Evolutionary conservation across 257 asterid genomes (phyloP), one percentile per base, ranked within the genome.

Genomic region (Nicotiana paniculata): DNA sequence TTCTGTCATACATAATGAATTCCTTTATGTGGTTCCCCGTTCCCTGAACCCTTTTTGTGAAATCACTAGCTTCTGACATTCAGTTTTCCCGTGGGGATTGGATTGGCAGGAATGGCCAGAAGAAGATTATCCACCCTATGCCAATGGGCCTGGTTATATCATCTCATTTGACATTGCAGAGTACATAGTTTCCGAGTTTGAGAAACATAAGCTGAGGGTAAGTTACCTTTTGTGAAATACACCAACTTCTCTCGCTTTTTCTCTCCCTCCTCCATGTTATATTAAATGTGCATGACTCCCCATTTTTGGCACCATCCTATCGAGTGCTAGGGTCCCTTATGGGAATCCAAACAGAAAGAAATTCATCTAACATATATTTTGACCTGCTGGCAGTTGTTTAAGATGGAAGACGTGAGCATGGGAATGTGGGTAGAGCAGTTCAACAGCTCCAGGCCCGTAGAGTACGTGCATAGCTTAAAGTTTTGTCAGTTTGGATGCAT

Each of bases 381-480:
- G 48, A 10, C 51, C 30, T 53, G 81, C 48, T 63, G 82, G 81
- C 94, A 95, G 98, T 85, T 95, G 85, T 95, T 95, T 90, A 95
- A 95, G 89, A 95, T 95, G 99, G 99, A 95, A 88, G 97, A 95
- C 33, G 98, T 95, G 83, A 93, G 97, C 93, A 92, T 95, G 97
- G 99, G 99, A 84, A 92, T 90, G 98, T 95, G 99, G 99, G 98
- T 95, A 30, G 93, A 93, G 84, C 87, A 89, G 85, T 93, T 88
- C 87, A 95, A 93, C 90, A 85, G 84, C 83, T 81, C 95, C 53
- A 90, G 70, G 82, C 87, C 87, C 3, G 96, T 93, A 24, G 88
- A 92, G 39, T 95, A 95, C 55, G 89, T 88, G 78, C 99, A 95
- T 80, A 93, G 97, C 91, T 86, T 92, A 89, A 95, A 90, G 89